Conservation (phyloP, 2,329 filamentous ascomycete genomes). For the Geosmithia flava region DNA sequence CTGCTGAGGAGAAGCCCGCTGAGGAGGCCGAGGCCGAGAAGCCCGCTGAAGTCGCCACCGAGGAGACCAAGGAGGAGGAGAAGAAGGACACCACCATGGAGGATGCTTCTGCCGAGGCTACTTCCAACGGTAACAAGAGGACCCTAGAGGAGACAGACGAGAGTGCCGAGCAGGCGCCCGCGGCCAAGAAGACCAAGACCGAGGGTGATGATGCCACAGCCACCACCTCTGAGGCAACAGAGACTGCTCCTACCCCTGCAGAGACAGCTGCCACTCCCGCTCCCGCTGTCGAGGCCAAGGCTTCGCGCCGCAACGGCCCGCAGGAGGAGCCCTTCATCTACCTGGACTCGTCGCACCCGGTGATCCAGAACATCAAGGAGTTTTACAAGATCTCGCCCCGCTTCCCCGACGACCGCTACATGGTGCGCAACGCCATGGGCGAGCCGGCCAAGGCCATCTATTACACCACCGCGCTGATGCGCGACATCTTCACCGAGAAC, state of each 20-base stretch:
- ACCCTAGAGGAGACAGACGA: conserved; percentile 19
- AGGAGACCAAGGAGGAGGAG: conserved; percentile 4
- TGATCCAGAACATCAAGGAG: conserved; percentile 62
- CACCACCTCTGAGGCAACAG: conserved; percentile 1
- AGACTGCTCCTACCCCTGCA: neutral
- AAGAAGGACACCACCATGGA: conserved; percentile 15
- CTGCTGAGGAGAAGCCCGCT: conserved; percentile 5
- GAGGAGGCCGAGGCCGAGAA: conserved; percentile 12
- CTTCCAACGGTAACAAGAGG: conserved; percentile 20
- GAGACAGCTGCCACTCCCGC: conserved; percentile 1
- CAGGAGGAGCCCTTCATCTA: conserved; percentile 95
- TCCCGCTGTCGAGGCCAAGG: conserved; percentile 1
- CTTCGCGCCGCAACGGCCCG: conserved; percentile 24
- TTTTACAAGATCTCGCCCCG: conserved; percentile 78
- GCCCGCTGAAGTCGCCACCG: conserved; percentile 11
- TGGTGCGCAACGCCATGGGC: conserved; percentile 88
- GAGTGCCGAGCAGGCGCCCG: conserved; percentile 18
- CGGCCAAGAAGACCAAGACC: conserved; percentile 36
- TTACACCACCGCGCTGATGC: conserved; percentile 77
- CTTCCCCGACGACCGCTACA: conserved; percentile 84
- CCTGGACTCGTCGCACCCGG: conserved; percentile 58
- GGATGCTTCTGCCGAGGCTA: conserved; percentile 10
- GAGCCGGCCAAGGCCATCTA: conserved; percentile 91
- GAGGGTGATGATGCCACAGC: conserved; percentile 9
- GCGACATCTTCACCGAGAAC: conserved; percentile 76